These are phyloP conservation scores for Melampsora larici-populina DNA, from an alignment of 1,284 basidiomycete genomes.

Conservation along the genomic window DNA sequence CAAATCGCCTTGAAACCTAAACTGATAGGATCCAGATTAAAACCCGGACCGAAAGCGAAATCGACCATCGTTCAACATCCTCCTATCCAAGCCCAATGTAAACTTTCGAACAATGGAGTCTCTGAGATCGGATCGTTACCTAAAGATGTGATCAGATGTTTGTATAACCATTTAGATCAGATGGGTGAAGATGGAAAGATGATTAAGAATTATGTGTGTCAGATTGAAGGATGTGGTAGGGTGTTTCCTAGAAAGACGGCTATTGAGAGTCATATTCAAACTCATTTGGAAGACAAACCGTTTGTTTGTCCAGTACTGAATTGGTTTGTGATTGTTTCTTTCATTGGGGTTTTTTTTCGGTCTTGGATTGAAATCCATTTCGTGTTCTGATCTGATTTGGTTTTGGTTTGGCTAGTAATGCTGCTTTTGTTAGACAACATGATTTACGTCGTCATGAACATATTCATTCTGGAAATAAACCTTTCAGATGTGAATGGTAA, in stretches of 20 bases:
- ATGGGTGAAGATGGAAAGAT: neutral
- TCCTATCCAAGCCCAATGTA: constrained; percentile 9
- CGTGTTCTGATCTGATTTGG: neutral
- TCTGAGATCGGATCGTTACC: constrained; percentile 6
- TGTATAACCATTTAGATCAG: constrained; percentile 1
- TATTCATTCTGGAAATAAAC: constrained; percentile 57
- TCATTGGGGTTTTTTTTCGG: neutral
- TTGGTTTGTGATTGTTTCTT: constrained; percentile 51
- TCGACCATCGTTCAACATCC: constrained; percentile 29
- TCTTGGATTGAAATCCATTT: too few species aligned
- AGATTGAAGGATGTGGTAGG: constrained; percentile 56
- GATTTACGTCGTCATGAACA: constrained; percentile 57
- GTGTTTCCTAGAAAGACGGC: constrained; percentile 57
- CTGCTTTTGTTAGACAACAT: constrained; percentile 57
- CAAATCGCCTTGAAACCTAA: neutral
- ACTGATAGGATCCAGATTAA: constrained; percentile 19
- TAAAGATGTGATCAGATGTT: constrained; percentile 15
- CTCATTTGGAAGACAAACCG: constrained; percentile 59
- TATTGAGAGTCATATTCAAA: constrained; percentile 58
- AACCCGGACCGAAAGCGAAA: constrained; percentile 33
- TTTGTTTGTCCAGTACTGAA: constrained; percentile 55
- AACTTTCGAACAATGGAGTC: neutral
- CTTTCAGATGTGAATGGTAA: constrained; percentile 55
- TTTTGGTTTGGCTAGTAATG: constrained; percentile 46
- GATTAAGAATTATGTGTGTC: constrained; percentile 53